phyloP scores from a whole-genome alignment of 257 asterid species.

The Solanum bulbocastanum region DNA sequence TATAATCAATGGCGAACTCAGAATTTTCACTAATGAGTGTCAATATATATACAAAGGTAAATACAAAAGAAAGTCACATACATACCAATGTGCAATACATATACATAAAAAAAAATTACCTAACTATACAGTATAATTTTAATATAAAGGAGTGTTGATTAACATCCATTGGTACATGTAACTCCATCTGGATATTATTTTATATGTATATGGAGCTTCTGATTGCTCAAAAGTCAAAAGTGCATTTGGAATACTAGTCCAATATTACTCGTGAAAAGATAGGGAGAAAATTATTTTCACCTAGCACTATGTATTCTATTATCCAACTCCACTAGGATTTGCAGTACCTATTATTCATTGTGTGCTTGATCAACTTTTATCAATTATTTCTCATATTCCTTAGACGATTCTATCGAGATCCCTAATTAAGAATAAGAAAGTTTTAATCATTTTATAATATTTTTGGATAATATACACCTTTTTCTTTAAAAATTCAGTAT shows the following conservation, averaged over 20 bases:
- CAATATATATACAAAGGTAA: neutral
- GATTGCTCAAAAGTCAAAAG: neutral
- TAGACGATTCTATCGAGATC: neutral
- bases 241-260: neutral
- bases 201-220: neutral
- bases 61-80: neutral
- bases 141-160: fast-evolving
- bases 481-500: neutral
- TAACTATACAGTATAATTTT: no score
- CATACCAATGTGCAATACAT: no score
- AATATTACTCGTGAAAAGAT: neutral
- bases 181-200: neutral
- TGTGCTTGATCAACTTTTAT: neutral
- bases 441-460: neutral
- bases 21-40: neutral
- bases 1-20: no score
- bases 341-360: neutral
- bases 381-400: neutral
- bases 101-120: no score
- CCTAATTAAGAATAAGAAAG: neutral
- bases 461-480: neutral
- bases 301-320: neutral
- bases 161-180: neutral
- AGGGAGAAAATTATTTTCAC: neutral
- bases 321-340: neutral